Base-by-base conservation (phyloP, 2,329 filamentous ascomycete species). In the Xylaria sp. region DNA sequence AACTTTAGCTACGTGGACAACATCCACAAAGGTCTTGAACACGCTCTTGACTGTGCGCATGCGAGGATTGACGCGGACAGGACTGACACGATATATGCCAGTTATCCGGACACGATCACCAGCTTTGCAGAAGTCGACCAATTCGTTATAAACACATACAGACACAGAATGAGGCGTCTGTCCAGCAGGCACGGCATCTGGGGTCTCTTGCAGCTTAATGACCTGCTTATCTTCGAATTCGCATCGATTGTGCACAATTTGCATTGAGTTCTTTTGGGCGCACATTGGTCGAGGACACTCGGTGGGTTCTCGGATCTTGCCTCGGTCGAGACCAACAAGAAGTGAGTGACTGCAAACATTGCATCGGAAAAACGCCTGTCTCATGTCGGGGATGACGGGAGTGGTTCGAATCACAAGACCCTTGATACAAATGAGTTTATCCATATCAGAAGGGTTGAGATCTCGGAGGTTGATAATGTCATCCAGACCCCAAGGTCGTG, bases 341-440 rank as follows among this genome's bases (percentile, higher is more conserved):
- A 97, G 89, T 3, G 92, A 95, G 80, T 97, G 93, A 75, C 94
- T 93, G 81, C 96, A 99, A 29, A 95, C 89, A 65, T 93, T 92
- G 81, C 96, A 99, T 70, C 93, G 92, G 87, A 99, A 99, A 82
- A 97, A 97, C 0, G 96, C 96, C 77, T 97, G 93, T 81, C 96
- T 97, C 96, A 99, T 99, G 75, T 99, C 96, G 0, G 96, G 96
- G 71, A 99, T 98, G 71, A 99, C 92, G 0, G 96, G 94, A 0
- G 96, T 98, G 2, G 96, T 92, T 69, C 96, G 90, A 75, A 99
- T 99, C 67, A 99, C 96, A 17, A 99, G 85, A 51, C 96, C 96
- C 81, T 98, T 99, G 80, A 99, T 90, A 71, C 91, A 93, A 71
- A 99, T 91, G 71, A 99, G 87, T 77, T 96, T 96, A 80, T 99